These are phyloP conservation scores for Ilex aquifolium DNA, from an alignment of 257 asterid species.

Conservation along the genomic window DNA sequence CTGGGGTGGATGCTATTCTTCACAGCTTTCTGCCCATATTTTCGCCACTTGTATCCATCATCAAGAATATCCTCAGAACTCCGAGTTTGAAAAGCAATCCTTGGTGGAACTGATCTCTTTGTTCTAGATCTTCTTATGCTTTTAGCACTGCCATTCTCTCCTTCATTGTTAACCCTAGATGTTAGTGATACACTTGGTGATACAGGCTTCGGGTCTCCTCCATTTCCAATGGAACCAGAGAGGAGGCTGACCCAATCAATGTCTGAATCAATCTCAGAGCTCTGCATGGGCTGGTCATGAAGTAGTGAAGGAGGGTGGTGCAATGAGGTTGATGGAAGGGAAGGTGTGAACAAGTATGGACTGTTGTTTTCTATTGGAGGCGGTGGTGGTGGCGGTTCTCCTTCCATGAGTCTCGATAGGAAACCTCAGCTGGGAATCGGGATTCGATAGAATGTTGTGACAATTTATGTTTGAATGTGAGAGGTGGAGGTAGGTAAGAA, in stretches of 20 bases:
- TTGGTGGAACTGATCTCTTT: constrained; percentile 56
- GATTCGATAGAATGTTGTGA: constrained; percentile 10
- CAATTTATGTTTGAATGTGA: constrained; percentile 12
- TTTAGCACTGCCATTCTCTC: constrained; percentile 19
- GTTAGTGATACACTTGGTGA: constrained; percentile 10
- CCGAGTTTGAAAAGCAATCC: constrained; percentile 86
- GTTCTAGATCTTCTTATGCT: constrained; percentile 36
- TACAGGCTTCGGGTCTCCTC: constrained; percentile 16
- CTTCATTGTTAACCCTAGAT: constrained; percentile 20
- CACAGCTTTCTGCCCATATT: constrained; percentile 92
- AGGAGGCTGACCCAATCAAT: constrained; percentile 43
- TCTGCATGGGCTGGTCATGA: constrained; percentile 40
- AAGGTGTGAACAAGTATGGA: constrained; percentile 2
- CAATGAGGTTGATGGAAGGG: not conserved
- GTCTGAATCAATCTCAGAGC: constrained; percentile 27
- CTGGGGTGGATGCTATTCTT: constrained; percentile 77
- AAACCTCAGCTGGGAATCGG: not conserved
- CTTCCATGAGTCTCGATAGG: constrained; percentile 14
- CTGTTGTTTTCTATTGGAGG: not conserved
- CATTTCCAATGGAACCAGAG: constrained; percentile 18
- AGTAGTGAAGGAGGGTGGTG: not conserved
- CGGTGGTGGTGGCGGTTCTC: not conserved
- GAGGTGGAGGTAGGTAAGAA: constrained; percentile 25
- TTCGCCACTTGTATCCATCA: constrained; percentile 92
- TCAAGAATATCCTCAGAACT: constrained; percentile 88